Evolutionary conservation across 2,329 filamentous ascomycete genomes (phyloP).

Genomic region (Stachybotrys elegans): DNA sequence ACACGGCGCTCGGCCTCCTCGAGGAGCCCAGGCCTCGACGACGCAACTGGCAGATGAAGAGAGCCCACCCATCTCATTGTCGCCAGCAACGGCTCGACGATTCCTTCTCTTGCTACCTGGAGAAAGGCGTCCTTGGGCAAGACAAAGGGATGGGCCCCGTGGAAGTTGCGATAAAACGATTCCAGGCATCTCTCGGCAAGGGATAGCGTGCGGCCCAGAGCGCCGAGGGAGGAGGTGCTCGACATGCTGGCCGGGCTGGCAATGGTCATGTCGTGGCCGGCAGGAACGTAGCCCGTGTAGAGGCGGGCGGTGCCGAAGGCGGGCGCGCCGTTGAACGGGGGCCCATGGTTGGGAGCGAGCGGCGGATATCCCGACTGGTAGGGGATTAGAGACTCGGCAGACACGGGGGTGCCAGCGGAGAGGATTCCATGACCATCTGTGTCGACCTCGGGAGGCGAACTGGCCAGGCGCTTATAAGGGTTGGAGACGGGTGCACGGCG

Average conservation of each 20-base stretch:
- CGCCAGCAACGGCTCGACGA: conserved; percentile 44
- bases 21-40: conserved; percentile 43
- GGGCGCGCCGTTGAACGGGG: conserved; percentile 12
- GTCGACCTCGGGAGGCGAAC: conserved; percentile 26
- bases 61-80: conserved; percentile 54
- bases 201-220: conserved; percentile 19
- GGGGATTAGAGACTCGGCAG: background rate
- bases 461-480: conserved; percentile 45
- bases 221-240: background rate
- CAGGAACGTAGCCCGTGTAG: background rate
- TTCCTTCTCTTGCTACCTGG: conserved; percentile 41
- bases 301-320: background rate
- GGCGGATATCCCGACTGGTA: background rate
- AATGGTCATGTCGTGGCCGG: conserved; percentile 4
- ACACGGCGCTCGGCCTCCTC: conserved; percentile 53
- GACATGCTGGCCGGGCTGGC: conserved; percentile 4
- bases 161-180: conserved; percentile 54
- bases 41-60: conserved; percentile 45
- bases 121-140: conserved; percentile 48
- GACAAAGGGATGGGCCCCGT: conserved; percentile 52
- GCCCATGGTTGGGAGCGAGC: conserved; percentile 8
- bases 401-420: conserved; percentile 23
- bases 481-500: conserved; percentile 33
- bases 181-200: conserved; percentile 50
- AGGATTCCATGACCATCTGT: conserved; percentile 36